Base-by-base conservation (phyloP, 1,139 yeast genomes). In the Suhomyces wounanorum region DNA sequence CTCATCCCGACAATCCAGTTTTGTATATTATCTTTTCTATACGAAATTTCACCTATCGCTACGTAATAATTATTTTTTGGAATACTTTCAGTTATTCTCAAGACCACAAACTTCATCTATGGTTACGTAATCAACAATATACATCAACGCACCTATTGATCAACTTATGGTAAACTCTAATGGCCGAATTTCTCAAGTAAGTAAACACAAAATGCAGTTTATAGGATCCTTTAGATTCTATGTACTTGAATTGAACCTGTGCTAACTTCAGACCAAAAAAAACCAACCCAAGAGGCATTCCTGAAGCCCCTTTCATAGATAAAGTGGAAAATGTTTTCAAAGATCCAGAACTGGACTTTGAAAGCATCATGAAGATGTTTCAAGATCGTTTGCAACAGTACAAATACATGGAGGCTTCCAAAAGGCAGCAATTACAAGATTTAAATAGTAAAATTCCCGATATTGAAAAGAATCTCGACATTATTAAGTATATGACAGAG, bases 291-390 rank as follows among this genome's bases (percentile, higher is more conserved):
- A 79, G 98, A 57, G 99, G 99, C 1, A 94, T 94, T 52, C 99
- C 99, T 10, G 89, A 89, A 63, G 99, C 99, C 1, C 97, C 96
- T 26, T 94, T 95, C 67, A 85, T 95, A 53, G 96, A 89, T 55
- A 83, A 84, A 54, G 96, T 94, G 17, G 95, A 85, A 53, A 85
- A 83, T 52, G 82, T 84, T 59, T 81, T 91, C 59, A 83, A 81
- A 61, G 77, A 82, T 60, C 79, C 83, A 4, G 88, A 81, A 48
- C 59, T 62, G n/a, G 94, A 89, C 59, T 91, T 88, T 53, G 91
- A 88, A 51, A 67, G 77, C 39, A 77, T 84, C 36, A 83, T 90
- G 76, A 72, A 77, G 48, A 74, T 87, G 65, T 86, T 90, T 70
- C 90, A 90, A 71, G 92, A 91, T 59, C 77, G 92, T 66, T 69